Evolutionary conservation across 768 basidiomycete species (phyloP).

Genomic region (Amylocystis lapponica): DNA sequence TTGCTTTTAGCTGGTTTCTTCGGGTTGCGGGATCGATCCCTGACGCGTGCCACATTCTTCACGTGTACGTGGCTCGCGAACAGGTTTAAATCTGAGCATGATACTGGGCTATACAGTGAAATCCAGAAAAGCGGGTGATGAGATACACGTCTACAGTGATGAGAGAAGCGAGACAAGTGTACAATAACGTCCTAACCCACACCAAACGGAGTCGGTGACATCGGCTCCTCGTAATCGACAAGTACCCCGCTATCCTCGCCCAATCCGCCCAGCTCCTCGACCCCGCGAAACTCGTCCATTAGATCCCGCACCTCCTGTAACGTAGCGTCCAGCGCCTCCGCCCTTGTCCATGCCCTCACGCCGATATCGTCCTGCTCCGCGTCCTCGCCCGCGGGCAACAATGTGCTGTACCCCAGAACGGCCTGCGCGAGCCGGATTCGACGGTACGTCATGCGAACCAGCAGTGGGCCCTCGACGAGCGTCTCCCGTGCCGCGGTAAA

Average conservation of each 20-base stretch:
- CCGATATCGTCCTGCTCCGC: conserved; percentile 17
- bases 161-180: not conserved
- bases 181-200: not conserved
- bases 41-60: too few relatives aligned
- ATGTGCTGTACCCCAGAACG: conserved; percentile 54
- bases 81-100: too few relatives aligned
- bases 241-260: conserved; percentile 16
- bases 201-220: not conserved
- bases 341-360: conserved; percentile 44
- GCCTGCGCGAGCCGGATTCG: conserved; percentile 58
- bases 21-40: too few relatives aligned
- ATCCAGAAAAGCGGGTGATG: too few relatives aligned
- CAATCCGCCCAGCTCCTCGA: not conserved
- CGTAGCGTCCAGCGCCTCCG: conserved; percentile 47
- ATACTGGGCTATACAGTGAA: too few relatives aligned
- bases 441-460: conserved; percentile 54
- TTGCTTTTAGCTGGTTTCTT: too few relatives aligned
- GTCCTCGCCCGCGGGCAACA: conserved; percentile 39
- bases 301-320: conserved; percentile 50
- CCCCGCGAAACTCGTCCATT: conserved; percentile 47
- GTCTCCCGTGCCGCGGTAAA: conserved; percentile 29
- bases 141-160: not conserved
- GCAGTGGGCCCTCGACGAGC: conserved; percentile 43
- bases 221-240: conserved; percentile 14
- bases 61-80: too few relatives aligned